These are phyloP conservation scores for Kwoniella dendrophila DNA, from an alignment of 768 basidiomycete genomes.

Conservation along the genomic window DNA sequence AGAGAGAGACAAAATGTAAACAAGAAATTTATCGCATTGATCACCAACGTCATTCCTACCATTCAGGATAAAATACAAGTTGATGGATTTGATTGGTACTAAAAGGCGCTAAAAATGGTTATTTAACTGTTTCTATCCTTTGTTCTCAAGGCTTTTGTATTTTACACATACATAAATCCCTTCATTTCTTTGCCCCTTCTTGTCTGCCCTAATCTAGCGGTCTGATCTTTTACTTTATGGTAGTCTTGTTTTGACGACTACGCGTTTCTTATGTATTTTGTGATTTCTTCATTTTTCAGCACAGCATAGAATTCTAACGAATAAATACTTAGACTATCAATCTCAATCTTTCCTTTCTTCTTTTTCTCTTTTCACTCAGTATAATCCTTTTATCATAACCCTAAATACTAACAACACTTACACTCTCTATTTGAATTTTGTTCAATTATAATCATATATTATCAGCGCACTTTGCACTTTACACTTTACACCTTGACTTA, in stretches of 20 bases:
- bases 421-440: background rate
- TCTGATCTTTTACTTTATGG: background rate
- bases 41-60: background rate
- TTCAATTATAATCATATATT: conserved; percentile 9
- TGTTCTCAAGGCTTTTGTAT: background rate
- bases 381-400: background rate
- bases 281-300: too few relatives aligned
- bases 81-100: background rate
- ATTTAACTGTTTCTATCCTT: too few relatives aligned
- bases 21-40: background rate
- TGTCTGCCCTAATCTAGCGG: background rate
- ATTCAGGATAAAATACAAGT: background rate
- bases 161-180: background rate
- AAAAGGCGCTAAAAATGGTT: conserved; percentile 7
- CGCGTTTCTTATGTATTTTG: too few relatives aligned
- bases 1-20: too few relatives aligned
- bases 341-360: background rate
- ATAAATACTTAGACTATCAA: conserved; percentile 3
- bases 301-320: background rate
- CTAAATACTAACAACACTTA: background rate
- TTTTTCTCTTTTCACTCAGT: background rate
- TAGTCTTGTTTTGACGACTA: conserved; percentile 2
- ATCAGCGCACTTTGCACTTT: conserved; percentile 2
- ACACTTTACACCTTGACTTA: background rate
- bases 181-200: background rate